Conservation (phyloP, 345 rosid genomes). For the Geranium brycei region DNA sequence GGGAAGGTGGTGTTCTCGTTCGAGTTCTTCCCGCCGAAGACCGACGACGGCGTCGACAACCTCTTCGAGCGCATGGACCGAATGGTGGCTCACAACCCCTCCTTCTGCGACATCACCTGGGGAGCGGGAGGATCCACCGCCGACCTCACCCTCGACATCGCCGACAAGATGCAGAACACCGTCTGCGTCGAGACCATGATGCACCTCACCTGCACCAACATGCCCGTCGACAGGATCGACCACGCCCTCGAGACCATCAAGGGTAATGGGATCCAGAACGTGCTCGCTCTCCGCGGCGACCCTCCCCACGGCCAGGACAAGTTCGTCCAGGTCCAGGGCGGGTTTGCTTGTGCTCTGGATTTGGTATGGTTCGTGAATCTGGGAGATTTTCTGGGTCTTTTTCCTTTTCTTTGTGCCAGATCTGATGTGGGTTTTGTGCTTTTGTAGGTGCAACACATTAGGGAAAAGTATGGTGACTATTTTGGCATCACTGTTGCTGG, state of each 20-base stretch:
- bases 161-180: slow-evolving; percentile 88
- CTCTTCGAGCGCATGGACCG: slow-evolving; percentile 96
- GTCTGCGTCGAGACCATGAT: slow-evolving; percentile 97
- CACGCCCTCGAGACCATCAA: slow-evolving; percentile 74
- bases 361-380: slow-evolving; percentile 24
- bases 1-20: slow-evolving; percentile 75
- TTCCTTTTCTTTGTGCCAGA: not conserved
- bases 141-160: slow-evolving; percentile 89
- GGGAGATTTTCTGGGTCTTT: not conserved
- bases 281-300: slow-evolving; percentile 92
- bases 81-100: slow-evolving; percentile 71
- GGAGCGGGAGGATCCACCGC: slow-evolving; percentile 99
- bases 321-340: slow-evolving; percentile 91
- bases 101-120: slow-evolving; percentile 99
- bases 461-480: slow-evolving; percentile 63
- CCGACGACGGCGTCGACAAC: slow-evolving; percentile 94
- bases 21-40: slow-evolving; percentile 97
- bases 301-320: slow-evolving; percentile 98
- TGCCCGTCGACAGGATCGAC: slow-evolving; percentile 92
- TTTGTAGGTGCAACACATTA: slow-evolving; percentile 62
- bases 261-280: slow-evolving; percentile 91
- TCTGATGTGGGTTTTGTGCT: not conserved
- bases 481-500: slow-evolving; percentile 98
- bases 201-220: slow-evolving; percentile 98
- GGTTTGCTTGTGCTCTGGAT: slow-evolving; percentile 91